Conservation (phyloP, 805 yeast genomes). For the Starmerella tilneyi region DNA sequence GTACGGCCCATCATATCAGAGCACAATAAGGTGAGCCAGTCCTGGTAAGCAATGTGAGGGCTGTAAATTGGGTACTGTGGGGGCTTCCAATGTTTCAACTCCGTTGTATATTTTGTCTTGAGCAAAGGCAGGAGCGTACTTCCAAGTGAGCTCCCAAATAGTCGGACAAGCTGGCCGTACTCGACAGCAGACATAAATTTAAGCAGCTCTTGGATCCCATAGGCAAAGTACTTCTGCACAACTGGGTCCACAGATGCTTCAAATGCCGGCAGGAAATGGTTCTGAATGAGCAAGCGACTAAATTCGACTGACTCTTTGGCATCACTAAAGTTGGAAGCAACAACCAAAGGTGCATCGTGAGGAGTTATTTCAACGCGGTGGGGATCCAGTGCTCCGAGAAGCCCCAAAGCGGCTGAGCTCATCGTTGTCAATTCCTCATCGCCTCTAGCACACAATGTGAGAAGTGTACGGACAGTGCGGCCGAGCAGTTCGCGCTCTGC, state of each 20-base stretch:
- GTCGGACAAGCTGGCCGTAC: neutral
- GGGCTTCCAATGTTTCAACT: slow-evolving; percentile 36
- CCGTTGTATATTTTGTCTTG: slow-evolving; percentile 59
- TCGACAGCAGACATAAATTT: slow-evolving; percentile 35
- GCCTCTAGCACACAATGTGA: slow-evolving; percentile 27
- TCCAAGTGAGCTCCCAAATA: slow-evolving; percentile 15
- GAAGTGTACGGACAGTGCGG: slow-evolving; percentile 25
- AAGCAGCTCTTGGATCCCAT: slow-evolving; percentile 78
- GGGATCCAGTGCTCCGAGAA: slow-evolving; percentile 67
- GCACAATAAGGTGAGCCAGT: slow-evolving; percentile 66
- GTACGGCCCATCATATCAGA: slow-evolving; percentile 48
- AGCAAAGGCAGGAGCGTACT: slow-evolving; percentile 17
- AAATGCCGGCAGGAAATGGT: slow-evolving; percentile 67
- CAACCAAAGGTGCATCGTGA: slow-evolving; percentile 38
- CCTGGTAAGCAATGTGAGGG: slow-evolving; percentile 33
- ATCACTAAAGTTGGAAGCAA: slow-evolving; percentile 54
- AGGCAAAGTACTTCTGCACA: slow-evolving; percentile 72
- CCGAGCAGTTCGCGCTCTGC: slow-evolving; percentile 22
- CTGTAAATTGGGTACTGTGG: slow-evolving; percentile 58
- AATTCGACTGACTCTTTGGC: slow-evolving; percentile 54
- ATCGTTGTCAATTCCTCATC: slow-evolving; percentile 39
- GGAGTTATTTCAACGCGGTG: slow-evolving; percentile 41
- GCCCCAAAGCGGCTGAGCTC: slow-evolving; percentile 61
- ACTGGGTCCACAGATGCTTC: slow-evolving; percentile 85
- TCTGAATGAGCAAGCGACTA: slow-evolving; percentile 53